Evolutionary conservation across 176 grass and related monocot genomes (phyloP), one percentile per base, ranked within the genome.

Genomic region (Oryza brachyantha): DNA sequence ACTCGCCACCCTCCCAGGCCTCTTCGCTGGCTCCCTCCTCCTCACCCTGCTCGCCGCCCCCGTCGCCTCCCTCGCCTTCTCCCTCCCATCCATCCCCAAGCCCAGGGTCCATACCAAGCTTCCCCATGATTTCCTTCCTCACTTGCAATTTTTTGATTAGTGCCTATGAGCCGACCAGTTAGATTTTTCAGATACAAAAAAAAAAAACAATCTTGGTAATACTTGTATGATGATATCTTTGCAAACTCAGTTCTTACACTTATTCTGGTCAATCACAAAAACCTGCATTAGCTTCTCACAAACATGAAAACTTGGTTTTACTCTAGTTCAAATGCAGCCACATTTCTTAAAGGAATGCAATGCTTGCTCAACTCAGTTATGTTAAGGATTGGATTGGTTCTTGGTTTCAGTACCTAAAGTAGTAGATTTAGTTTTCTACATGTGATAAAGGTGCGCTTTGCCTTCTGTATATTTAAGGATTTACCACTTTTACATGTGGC

Each of bases 41-140:
- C 89, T 97, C 67, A 97, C 94, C 14, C 59, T 97, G 17, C 31
- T 97, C 62, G 91, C 91, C 27, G 94, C 94, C 68, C 94, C 94
- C 5, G 75, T 94, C 66, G 91, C 94, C 13, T 90, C 94, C 14
- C 83, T 97, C 25, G 74, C 83, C 27, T 97, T 97, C 84, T 97
- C 94, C 24, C 91, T 94, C 17, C 94, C 91, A 1, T 88, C 84
- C 66, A 54, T 97, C 70, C 89, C 94, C 42, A 97, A 92, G 74
- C 66, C 80, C 69, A 94, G 76, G 85, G 94, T 93, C 11, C 13
- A 41, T 76, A 1, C 26, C 42, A 7, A 32, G 12, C 2, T 45
- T 60, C 17, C 65, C 25, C 21, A 40, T 3, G 11, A 40, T 5
- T 81, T 41, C 39, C 16, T 58, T 64, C 8, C 64, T 55, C 25